Percentiles rank a stretch among this genome's conserved stretches.
phyloP scores from a whole-genome alignment of 2,329 filamentous ascomycete species.

The Dactylellina cionopaga region DNA sequence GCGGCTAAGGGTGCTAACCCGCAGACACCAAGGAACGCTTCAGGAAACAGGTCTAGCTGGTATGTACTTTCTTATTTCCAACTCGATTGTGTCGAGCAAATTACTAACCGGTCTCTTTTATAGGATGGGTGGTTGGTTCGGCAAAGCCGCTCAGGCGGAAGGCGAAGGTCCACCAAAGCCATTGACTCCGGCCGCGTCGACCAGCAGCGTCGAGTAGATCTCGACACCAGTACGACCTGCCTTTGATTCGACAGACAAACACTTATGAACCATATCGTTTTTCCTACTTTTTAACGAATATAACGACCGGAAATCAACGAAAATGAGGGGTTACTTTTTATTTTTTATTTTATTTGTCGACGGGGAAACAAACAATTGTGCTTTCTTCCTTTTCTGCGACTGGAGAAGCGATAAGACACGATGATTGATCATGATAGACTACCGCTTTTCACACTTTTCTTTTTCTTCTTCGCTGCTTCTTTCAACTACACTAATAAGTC shows the following conservation, averaged over 20 bases:
- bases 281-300: constrained; percentile 28
- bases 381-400: constrained; percentile 8
- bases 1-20: constrained; percentile 31
- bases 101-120: constrained; percentile 15
- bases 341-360: constrained; percentile 18
- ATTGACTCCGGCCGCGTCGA: constrained; percentile 38
- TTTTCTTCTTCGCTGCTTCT: not conserved
- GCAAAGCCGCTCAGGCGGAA: constrained; percentile 30
- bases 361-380: constrained; percentile 15
- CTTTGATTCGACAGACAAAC: constrained; percentile 11
- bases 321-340: constrained; percentile 9
- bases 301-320: constrained; percentile 28
- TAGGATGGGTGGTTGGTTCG: constrained; percentile 57
- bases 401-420: too few relatives aligned
- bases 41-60: constrained; percentile 57
- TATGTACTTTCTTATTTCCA: constrained; percentile 51
- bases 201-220: constrained; percentile 52
- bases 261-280: not conserved
- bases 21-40: constrained; percentile 54
- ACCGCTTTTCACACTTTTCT: not conserved
- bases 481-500: too few relatives aligned
- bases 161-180: constrained; percentile 10
- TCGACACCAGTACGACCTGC: constrained; percentile 1
- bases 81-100: not conserved
- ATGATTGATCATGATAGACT: constrained; percentile 22